Evolutionary conservation across 768 basidiomycete species (phyloP).

Genomic region (Boletus vinaceobasis): DNA sequence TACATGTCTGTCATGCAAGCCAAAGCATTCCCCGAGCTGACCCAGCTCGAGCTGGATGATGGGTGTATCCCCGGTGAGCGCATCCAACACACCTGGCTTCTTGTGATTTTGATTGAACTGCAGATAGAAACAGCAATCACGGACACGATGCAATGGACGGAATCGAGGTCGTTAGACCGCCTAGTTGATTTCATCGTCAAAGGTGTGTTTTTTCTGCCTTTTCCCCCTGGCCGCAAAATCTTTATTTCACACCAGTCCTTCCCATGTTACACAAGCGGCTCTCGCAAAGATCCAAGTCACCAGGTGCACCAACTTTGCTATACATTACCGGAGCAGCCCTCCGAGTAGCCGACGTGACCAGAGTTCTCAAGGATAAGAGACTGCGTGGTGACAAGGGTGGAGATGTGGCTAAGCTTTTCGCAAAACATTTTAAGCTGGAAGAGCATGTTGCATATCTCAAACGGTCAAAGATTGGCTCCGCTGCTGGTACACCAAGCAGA

Average conservation of each 20-base stretch:
- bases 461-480: conserved; percentile 82
- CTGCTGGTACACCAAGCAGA: conserved; percentile 89
- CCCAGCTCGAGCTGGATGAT: conserved; percentile 77
- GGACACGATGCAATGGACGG: conserved; percentile 74
- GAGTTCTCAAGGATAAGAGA: conserved; percentile 64
- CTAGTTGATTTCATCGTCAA: conserved; percentile 74
- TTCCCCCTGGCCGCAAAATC: neutral
- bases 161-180: conserved; percentile 65
- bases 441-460: conserved; percentile 84
- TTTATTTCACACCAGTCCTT: conserved; percentile 41
- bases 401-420: conserved; percentile 93
- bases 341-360: conserved; percentile 84
- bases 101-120: conserved; percentile 45
- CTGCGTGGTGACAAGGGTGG: conserved; percentile 80
- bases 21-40: conserved; percentile 65
- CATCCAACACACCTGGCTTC: neutral
- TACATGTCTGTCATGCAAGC: conserved; percentile 66
- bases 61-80: conserved; percentile 70
- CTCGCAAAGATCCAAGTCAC: conserved; percentile 68
- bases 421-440: conserved; percentile 88
- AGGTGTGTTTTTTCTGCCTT: conserved; percentile 42
- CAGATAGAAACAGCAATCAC: conserved; percentile 68
- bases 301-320: conserved; percentile 84
- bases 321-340: conserved; percentile 87
- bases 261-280: conserved; percentile 69